A percentile compares a stretch with the other conserved stretches of the same genome.
These are phyloP conservation scores for Drechslera avenae DNA, from an alignment of 2,329 filamentous ascomycete species.

Conservation along the genomic window DNA sequence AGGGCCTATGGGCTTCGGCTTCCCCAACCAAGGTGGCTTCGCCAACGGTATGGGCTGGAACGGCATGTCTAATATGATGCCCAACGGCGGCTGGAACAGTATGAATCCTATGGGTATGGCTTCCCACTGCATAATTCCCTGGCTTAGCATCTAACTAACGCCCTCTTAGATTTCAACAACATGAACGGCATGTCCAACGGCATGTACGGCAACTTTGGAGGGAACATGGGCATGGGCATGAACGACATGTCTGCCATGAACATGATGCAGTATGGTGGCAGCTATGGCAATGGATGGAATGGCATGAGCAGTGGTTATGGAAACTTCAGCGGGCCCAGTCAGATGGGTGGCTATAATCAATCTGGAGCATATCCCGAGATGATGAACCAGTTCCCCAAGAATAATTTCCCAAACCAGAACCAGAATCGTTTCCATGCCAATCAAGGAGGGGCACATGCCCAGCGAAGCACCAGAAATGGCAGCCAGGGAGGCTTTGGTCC, in stretches of 20 bases:
- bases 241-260: slow-evolving; percentile 69
- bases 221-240: slow-evolving; percentile 74
- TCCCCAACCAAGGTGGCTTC: slow-evolving; percentile 55
- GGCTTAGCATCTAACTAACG: slow-evolving; percentile 20
- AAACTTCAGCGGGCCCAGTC: slow-evolving; percentile 55
- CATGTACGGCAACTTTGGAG: slow-evolving; percentile 79
- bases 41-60: slow-evolving; percentile 64
- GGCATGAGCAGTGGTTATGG: slow-evolving; percentile 75
- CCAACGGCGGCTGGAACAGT: slow-evolving; percentile 69
- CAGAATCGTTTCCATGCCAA: slow-evolving; percentile 78
- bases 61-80: slow-evolving; percentile 52
- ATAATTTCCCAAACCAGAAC: slow-evolving; percentile 69
- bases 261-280: slow-evolving; percentile 74
- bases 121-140: slow-evolving; percentile 18
- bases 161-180: slow-evolving; percentile 46
- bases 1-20: slow-evolving; percentile 49
- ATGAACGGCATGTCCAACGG: slow-evolving; percentile 76
- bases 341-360: slow-evolving; percentile 60
- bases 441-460: slow-evolving; percentile 60
- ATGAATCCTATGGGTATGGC: slow-evolving; percentile 80
- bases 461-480: slow-evolving; percentile 50
- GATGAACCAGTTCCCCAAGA: slow-evolving; percentile 63
- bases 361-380: slow-evolving; percentile 55
- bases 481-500: slow-evolving; percentile 45
- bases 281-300: slow-evolving; percentile 68